phyloP scores from a whole-genome alignment of 768 basidiomycete genomes.

The Scleroderma citrinum region DNA sequence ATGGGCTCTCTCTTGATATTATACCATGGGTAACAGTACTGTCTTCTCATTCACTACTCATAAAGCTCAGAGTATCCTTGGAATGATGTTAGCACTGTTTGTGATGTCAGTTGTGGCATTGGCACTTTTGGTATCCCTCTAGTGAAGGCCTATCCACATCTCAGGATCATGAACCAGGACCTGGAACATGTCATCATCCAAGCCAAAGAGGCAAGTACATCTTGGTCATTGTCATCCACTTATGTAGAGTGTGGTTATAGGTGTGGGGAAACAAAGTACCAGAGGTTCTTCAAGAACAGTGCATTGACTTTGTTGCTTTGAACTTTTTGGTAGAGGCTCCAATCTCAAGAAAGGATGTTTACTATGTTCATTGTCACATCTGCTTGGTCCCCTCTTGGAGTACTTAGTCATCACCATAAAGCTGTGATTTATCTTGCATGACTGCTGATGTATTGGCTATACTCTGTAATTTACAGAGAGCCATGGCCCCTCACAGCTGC shows the following conservation, averaged over 20 bases:
- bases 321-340: background rate
- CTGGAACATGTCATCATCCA: background rate
- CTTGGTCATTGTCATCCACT: background rate
- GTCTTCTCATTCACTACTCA: background rate
- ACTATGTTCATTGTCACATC: conserved; percentile 22
- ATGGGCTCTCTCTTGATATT: conserved; percentile 19
- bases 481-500: conserved; percentile 24
- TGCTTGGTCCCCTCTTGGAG: too few species aligned
- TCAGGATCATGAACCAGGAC: background rate
- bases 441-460: conserved; percentile 28
- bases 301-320: background rate
- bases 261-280: background rate
- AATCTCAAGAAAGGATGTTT: conserved; percentile 18
- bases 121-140: background rate
- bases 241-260: background rate
- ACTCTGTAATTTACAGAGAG: conserved; percentile 25
- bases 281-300: background rate
- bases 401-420: background rate
- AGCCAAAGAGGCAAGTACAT: conserved; percentile 3
- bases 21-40: background rate
- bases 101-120: background rate
- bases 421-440: conserved; percentile 24
- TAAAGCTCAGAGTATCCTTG: conserved; percentile 4
- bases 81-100: background rate
- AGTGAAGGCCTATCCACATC: background rate